Conservation (phyloP, 1,139 yeast species). For the Tardiomyces digboiensis region DNA sequence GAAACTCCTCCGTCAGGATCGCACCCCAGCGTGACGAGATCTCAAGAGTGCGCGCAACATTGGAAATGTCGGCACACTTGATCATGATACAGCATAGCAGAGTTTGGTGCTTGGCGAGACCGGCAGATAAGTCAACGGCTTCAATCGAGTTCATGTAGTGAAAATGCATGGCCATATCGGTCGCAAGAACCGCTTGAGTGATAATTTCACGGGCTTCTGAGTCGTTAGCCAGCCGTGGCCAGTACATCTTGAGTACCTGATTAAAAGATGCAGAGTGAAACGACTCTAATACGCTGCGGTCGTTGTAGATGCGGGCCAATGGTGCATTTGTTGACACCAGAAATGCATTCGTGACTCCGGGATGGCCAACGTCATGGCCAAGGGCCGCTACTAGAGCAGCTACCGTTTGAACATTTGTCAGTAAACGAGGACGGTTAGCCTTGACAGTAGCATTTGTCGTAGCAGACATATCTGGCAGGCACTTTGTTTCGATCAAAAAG, state of each 20-base stretch:
- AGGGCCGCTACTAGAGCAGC: conserved; percentile 70
- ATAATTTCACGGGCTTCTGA: conserved; percentile 16
- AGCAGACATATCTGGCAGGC: conserved; percentile 3
- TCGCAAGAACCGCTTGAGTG: conserved; percentile 52
- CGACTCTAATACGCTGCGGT: conserved; percentile 69
- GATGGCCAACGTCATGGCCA: conserved; percentile 96
- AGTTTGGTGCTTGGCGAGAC: conserved; percentile 4
- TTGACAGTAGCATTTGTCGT: background rate
- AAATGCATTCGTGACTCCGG: conserved; percentile 83
- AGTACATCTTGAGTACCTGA: conserved; percentile 45
- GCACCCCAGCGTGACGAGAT: conserved; percentile 85
- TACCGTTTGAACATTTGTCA: conserved; percentile 32
- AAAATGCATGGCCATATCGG: conserved; percentile 91
- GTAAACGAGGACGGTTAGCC: background rate
- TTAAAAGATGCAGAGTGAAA: conserved; percentile 72
- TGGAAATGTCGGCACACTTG: conserved; percentile 92
- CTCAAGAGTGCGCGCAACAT: conserved; percentile 71
- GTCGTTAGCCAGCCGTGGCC: conserved; percentile 43
- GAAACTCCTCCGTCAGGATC: conserved; percentile 66
- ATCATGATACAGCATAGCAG: conserved; percentile 60
- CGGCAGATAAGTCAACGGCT: conserved; percentile 7
- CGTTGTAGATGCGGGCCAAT: conserved; percentile 50
- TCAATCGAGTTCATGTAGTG: conserved; percentile 50
- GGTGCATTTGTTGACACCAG: conserved; percentile 56
- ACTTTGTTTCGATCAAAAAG: conserved; percentile 40